phyloP scores from a whole-genome alignment of 1,284 basidiomycete genomes.

The Rugosomyces carneus region DNA sequence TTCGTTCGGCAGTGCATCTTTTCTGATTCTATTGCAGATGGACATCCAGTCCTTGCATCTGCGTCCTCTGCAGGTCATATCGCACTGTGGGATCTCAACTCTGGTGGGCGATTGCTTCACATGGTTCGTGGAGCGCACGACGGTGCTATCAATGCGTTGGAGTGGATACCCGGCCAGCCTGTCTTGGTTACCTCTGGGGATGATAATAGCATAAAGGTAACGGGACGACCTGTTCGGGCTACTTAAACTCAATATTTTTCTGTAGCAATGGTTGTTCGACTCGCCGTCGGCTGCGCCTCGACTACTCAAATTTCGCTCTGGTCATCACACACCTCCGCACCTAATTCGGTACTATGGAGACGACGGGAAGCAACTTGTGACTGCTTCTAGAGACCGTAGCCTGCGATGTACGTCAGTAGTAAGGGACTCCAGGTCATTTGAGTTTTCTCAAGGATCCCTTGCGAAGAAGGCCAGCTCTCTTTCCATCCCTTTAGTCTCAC shows the following conservation, averaged over 20 bases:
- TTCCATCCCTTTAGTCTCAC: constrained; percentile 71
- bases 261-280: constrained; percentile 97
- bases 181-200: constrained; percentile 82
- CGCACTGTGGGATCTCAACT: constrained; percentile 86
- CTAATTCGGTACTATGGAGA: constrained; percentile 93
- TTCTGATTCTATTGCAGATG: constrained; percentile 45
- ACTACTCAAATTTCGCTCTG: constrained; percentile 87
- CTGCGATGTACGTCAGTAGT: constrained; percentile 90
- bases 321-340: constrained; percentile 89
- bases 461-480: constrained; percentile 79
- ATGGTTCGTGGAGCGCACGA: constrained; percentile 85
- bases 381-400: constrained; percentile 83
- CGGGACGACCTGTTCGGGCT: constrained; percentile 3
- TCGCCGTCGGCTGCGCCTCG: constrained; percentile 81
- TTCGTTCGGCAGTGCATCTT: constrained; percentile 4
- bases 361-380: constrained; percentile 92
- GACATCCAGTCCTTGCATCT: constrained; percentile 81
- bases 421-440: constrained; percentile 88
- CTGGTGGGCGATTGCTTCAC: constrained; percentile 76
- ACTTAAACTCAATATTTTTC: neutral
- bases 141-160: constrained; percentile 68
- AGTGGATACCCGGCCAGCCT: constrained; percentile 91
- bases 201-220: constrained; percentile 90
- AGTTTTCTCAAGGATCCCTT: constrained; percentile 92
- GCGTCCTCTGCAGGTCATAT: constrained; percentile 84